Evolutionary conservation across 2,329 filamentous ascomycete species (phyloP).

Genomic region (Ambrosiella beaveri): DNA sequence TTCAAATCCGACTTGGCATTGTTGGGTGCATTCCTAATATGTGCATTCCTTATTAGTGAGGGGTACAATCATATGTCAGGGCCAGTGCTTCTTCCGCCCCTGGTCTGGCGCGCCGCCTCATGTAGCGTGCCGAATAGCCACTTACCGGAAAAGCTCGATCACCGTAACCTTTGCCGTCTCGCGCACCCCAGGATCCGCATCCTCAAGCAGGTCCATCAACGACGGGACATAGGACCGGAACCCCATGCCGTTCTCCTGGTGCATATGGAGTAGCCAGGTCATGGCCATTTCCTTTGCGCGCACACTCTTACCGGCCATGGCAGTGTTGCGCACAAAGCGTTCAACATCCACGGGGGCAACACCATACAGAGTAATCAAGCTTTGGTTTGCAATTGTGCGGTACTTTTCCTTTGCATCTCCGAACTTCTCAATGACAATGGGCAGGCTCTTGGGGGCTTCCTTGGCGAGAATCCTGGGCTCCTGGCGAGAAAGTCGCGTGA

Average conservation of each 20-base stretch:
- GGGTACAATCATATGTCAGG: neutral
- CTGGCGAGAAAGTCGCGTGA: conserved; percentile 74
- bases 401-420: conserved; percentile 80
- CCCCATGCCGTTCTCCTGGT: conserved; percentile 58
- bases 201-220: conserved; percentile 74
- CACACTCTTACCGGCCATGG: conserved; percentile 63
- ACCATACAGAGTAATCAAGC: conserved; percentile 60
- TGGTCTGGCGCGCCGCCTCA: neutral
- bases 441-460: conserved; percentile 53
- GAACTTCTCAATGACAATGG: conserved; percentile 65
- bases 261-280: conserved; percentile 75
- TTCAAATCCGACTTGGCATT: conserved; percentile 78
- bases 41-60: conserved; percentile 1
- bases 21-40: conserved; percentile 51
- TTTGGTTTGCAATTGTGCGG: conserved; percentile 54
- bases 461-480: conserved; percentile 57
- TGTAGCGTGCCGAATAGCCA: conserved; percentile 2
- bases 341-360: conserved; percentile 59
- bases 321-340: conserved; percentile 57
- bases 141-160: conserved; percentile 69
- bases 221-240: conserved; percentile 71
- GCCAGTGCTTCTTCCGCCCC: neutral
- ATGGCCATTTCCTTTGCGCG: conserved; percentile 72
- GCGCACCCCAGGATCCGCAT: conserved; percentile 74
- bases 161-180: conserved; percentile 70